Evolutionary conservation across 345 rosid genomes (phyloP), one percentile per base, ranked within the genome.

Genomic region (Brassica napus): DNA sequence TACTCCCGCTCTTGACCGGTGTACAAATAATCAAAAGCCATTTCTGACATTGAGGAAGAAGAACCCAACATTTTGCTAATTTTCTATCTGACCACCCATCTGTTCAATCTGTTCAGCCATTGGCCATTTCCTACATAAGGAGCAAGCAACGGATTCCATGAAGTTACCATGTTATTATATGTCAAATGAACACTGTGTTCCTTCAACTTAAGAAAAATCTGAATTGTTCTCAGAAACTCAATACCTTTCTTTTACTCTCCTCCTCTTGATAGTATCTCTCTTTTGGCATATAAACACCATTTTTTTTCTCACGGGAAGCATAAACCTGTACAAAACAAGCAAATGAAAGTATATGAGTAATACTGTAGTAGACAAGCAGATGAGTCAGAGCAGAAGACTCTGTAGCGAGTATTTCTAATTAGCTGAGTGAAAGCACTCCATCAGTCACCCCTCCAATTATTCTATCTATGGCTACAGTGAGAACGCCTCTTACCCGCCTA

Each of bases 81-180:
- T 86, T 79, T 96, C 99, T 11, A 89, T 71, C 34, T 83, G 86
- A 34, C 78, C 77, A 31, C 88, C 90, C 94, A 93, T 87, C 80
- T 92, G 97, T 71, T 96, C 99, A 73, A 96, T 92, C 77, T 92
- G 97, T 47, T 93, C 99, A 28, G 91, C 87, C 98, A 96, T 91
- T 39, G 93, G 21, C 21, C 21, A 18, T 18, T 18, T 18, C 90
- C 99, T 96, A 76, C 74, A 65, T 16, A 15, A 69, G 47, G 18
- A 49, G 42, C 26, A 61, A 60, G 57, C 18, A 5, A 2, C 21
- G 21, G 18, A 82, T 3, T 21, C 47, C 28, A 66, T 58, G 57
- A 70, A 24, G 49, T 75, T 69, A 47, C 34, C 31, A 21, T 10
- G 21, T 18, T 18, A 18, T 18, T 18, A 18, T 18, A 18, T 18